Conservation (phyloP, 805 yeast species). For the Pichia cephalocereana region DNA sequence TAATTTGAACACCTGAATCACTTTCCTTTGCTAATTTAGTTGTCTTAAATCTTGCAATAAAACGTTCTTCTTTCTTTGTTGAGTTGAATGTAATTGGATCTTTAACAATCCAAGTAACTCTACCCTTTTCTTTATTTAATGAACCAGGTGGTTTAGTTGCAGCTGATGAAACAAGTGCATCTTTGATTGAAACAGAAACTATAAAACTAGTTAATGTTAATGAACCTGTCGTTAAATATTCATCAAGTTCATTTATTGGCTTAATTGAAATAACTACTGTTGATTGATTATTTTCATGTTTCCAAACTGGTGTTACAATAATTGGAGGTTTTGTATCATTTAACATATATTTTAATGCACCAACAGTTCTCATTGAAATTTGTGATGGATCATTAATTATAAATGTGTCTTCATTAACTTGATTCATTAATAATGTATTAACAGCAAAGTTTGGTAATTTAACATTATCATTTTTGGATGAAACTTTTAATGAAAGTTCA, state of each 20-base stretch:
- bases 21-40: constrained; percentile 63
- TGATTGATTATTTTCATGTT: constrained; percentile 75
- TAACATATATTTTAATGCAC: constrained; percentile 70
- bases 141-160: constrained; percentile 89
- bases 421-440: constrained; percentile 45
- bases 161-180: constrained; percentile 60
- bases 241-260: constrained; percentile 39
- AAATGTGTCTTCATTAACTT: constrained; percentile 25
- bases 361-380: constrained; percentile 57
- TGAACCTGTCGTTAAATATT: constrained; percentile 23
- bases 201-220: constrained; percentile 48
- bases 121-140: constrained; percentile 73
- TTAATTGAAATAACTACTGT: constrained; percentile 70
- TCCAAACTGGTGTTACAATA: constrained; percentile 76
- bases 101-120: constrained; percentile 76
- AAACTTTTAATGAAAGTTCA: constrained; percentile 32
- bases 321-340: constrained; percentile 54
- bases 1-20: constrained; percentile 62
- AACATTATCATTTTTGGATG: constrained; percentile 29
- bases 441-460: constrained; percentile 38
- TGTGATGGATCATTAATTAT: constrained; percentile 36
- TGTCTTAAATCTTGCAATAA: constrained; percentile 82
- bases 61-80: constrained; percentile 43
- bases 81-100: constrained; percentile 30
- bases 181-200: constrained; percentile 52